Base-by-base conservation (phyloP, 148 eudicot genomes). In the Chenopodium formosanum region DNA sequence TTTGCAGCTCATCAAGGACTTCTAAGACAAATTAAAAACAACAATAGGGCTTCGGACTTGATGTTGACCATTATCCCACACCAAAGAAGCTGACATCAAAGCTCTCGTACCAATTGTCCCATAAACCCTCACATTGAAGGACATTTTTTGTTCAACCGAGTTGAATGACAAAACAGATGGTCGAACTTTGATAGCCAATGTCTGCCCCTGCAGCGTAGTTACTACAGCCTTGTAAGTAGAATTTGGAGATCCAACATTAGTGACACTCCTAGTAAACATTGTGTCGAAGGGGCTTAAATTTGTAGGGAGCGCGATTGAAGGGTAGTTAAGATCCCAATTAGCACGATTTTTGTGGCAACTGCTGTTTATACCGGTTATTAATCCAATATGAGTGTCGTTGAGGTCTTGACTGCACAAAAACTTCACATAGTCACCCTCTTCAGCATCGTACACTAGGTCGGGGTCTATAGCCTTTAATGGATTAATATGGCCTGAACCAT, bases 41-140 rank as follows among this genome's bases (percentile, higher is more conserved):
- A 89, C 88, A 60, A 89, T 85, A 32, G 91, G 91, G 64, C 89
- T 86, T 83, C 87, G 84, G 65, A 89, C 91, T 74, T 83, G 86
- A 85, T 89, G 87, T 0, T 70, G 70, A 19, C 88, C 86, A 81
- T 89, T 88, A 83, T 86, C 85, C 91, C 91, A 89, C 72, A 83
- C 83, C 71, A 89, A 78, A 44, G 89, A 85, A 68, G 82, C 88
- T 7, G 89, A 89, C 40, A 82, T 10, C n/a, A 81, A 19, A 0
- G 48, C 81, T 25, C 82, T 81, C 40, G 81, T 29, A 0, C 81
- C 77, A 70, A 82, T 58, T 27, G 25, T 68, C 32, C 89, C 89
- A 2, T 13, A 31, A 23, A 88, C 83, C 6, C 60, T 81, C 4
- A 86, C 83, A 4, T n/a, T 73, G 67, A 76, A 89, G 4, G 87